Conservation (phyloP, 2,329 filamentous ascomycete genomes). For the Phaeophleospora eucalypticola region DNA sequence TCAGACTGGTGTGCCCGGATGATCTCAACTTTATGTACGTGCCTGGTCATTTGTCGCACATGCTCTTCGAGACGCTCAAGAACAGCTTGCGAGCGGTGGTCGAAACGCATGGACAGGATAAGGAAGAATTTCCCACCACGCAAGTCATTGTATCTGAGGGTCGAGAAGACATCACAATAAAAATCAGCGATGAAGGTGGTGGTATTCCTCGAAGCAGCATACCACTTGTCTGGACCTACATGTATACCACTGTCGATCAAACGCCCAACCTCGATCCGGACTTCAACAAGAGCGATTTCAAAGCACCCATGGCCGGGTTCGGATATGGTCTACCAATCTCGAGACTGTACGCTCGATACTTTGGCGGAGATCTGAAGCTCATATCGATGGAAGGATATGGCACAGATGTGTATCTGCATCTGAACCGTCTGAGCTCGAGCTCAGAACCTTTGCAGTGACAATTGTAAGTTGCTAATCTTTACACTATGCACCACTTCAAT, state of each 20-base stretch:
- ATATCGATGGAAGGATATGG: slow-evolving; percentile 99
- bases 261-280: slow-evolving; percentile 93
- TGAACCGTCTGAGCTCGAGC: slow-evolving; percentile 91
- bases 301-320: slow-evolving; percentile 97
- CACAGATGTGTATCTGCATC: slow-evolving; percentile 95
- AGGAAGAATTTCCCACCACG: slow-evolving; percentile 91
- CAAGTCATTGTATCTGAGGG: slow-evolving; percentile 98
- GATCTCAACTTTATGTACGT: slow-evolving; percentile 99
- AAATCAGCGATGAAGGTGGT: slow-evolving; percentile 93
- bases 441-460: slow-evolving; percentile 94
- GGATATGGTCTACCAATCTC: slow-evolving; percentile 97
- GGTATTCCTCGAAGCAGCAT: slow-evolving; percentile 91
- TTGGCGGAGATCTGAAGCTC: slow-evolving; percentile 92
- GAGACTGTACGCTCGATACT: slow-evolving; percentile 90
- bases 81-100: slow-evolving; percentile 97
- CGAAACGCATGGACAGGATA: slow-evolving; percentile 89
- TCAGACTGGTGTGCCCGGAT: slow-evolving; percentile 83
- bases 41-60: slow-evolving; percentile 95
- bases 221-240: slow-evolving; percentile 99
- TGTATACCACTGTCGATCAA: slow-evolving; percentile 98
- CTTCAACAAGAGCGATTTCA: slow-evolving; percentile 98
- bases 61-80: slow-evolving; percentile 99
- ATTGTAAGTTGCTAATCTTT: no score
- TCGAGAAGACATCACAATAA: slow-evolving; percentile 98
- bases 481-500: no score